A percentile compares a stretch with the other conserved stretches of the same genome.
Evolutionary conservation across 2,329 filamentous ascomycete genomes (phyloP).

Genomic region (Beauveria caledonica): DNA sequence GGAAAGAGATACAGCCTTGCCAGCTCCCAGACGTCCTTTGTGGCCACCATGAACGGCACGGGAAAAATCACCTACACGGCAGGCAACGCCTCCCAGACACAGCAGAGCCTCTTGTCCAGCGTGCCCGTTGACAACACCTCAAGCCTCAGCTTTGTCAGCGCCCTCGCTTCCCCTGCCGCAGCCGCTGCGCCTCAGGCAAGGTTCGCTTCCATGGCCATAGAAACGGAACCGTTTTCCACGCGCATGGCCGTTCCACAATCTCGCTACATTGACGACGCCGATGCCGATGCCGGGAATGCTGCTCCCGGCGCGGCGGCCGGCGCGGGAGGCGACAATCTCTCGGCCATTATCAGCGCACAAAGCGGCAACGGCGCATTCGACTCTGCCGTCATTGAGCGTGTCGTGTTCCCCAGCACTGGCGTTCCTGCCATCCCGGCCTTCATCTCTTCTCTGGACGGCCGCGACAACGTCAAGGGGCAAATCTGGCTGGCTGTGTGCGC

Average conservation of each 20-base stretch:
- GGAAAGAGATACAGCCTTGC: not conserved
- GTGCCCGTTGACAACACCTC: not conserved
- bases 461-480: not conserved
- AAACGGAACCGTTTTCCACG: no score
- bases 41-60: not conserved
- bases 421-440: not conserved
- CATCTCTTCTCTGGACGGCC: not conserved
- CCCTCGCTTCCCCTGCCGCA: not conserved
- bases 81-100: not conserved
- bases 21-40: not conserved
- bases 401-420: not conserved
- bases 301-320: no score
- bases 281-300: no score
- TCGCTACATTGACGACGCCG: no score
- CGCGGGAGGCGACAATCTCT: not conserved
- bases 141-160: not conserved
- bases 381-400: not conserved
- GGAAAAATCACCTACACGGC: not conserved
- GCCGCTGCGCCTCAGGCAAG: not conserved
- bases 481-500: not conserved
- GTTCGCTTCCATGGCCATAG: no score
- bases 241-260: not conserved
- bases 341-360: not conserved
- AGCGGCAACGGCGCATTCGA: not conserved
- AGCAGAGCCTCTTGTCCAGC: not conserved